These are phyloP conservation scores for Rickenella mellea DNA, from an alignment of 768 basidiomycete genomes.

Conservation along the genomic window DNA sequence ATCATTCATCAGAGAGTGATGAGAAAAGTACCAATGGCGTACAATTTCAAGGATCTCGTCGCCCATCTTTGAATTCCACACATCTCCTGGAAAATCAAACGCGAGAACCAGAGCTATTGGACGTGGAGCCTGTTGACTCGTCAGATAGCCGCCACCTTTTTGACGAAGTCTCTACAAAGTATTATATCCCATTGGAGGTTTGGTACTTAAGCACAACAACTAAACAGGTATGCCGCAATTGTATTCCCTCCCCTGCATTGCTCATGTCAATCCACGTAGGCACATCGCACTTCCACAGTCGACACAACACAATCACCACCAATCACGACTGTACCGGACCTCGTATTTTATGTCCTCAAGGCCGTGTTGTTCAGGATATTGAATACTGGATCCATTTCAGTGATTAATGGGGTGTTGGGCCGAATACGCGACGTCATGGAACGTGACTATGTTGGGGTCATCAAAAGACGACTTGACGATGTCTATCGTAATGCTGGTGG, in stretches of 20 bases:
- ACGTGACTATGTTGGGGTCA: conserved; percentile 68
- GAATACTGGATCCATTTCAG: conserved; percentile 60
- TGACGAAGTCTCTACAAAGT: conserved; percentile 54
- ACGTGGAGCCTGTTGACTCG: too few species aligned
- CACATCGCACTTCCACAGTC: conserved; percentile 72
- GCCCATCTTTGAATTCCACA: too few species aligned
- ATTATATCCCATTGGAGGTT: conserved; percentile 82
- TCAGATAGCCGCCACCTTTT: conserved; percentile 53
- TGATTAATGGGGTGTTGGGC: conserved; percentile 48
- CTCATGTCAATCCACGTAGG: conserved; percentile 34
- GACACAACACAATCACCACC: conserved; percentile 57
- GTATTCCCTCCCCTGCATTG: background rate
- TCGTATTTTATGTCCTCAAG: conserved; percentile 94
- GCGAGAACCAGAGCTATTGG: too few species aligned
- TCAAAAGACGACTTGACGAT: conserved; percentile 81
- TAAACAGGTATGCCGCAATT: conserved; percentile 56
- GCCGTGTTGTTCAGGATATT: conserved; percentile 68
- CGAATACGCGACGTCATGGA: conserved; percentile 72
- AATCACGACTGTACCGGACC: conserved; percentile 78
- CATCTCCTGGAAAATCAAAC: too few species aligned
- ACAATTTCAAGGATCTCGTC: too few species aligned
- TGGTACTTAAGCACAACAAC: conserved; percentile 87
- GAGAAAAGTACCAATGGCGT: conserved; percentile 7
- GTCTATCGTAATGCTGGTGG: conserved; percentile 55
- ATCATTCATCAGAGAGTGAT: conserved; percentile 10